Evolutionary conservation across 805 yeast species (phyloP), one percentile per base, ranked within the genome.

Genomic region (Metschnikowia drakensbergensis): DNA sequence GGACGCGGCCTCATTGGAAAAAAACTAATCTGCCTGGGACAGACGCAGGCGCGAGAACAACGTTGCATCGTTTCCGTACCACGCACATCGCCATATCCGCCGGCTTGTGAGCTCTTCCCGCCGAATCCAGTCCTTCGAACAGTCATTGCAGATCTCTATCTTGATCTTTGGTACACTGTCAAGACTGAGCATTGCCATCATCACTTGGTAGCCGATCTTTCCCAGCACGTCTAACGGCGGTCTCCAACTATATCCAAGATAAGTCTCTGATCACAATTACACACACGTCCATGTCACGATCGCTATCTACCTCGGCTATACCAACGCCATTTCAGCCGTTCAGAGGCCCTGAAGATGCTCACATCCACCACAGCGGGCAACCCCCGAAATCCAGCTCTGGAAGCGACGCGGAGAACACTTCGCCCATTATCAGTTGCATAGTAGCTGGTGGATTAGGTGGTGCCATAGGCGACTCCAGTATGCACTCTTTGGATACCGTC

Each of bases 401-500:
- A 23, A 31, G 34, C 23, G 43, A 40, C 11, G 43, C 43, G n/a
- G 43, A 40, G 23, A 40, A 33, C 32, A 40, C 52, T 11, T 71
- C 81, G 0, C 77, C 86, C 5, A 65, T 85, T 25, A 39, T 77
- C 53, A 75, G 79, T 59, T 81, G 89, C 61, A 74, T 89, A 74
- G 47, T 90, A 35, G 96, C 97, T 0, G 99, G 99, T 37, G 97
- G 96, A 0, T 68, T 92, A 42, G 99, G 99, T 6, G 99, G 98
- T 1, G 83, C 88, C 47, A 80, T 91, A 34, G 98, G 97, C 10
- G 99, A 92, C 60, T 78, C 94, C 1, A 70, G 81, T 29, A 94
- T 94, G 97, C 97, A 94, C 67, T 91, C 98, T 0, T 69, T 94
- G 32, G 99, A 94, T 63, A 94, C 99, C 0, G 96, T 94, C 30